Evolutionary conservation across 2,329 filamentous ascomycete species (phyloP).

Genomic region (Penicillium sp.): DNA sequence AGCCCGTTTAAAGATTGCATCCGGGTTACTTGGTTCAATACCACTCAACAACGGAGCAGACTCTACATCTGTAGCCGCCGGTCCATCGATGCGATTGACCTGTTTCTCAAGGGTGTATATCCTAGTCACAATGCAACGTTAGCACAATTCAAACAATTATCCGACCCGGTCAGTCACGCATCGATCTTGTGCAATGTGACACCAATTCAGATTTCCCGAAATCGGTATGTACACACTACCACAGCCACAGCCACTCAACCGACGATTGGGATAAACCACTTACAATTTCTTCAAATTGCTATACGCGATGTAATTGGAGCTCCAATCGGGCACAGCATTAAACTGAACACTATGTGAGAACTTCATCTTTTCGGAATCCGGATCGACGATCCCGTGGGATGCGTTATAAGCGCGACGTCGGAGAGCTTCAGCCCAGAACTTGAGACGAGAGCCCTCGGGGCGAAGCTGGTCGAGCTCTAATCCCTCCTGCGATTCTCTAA

Average conservation of each 20-base stretch:
- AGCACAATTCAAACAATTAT: constrained; percentile 8
- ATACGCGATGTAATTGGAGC: constrained; percentile 95
- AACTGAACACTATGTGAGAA: constrained; percentile 99
- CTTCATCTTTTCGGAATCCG: constrained; percentile 74
- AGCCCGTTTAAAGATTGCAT: constrained; percentile 75
- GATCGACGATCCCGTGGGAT: constrained; percentile 8
- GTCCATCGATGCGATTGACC: constrained; percentile 59
- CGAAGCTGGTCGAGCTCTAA: constrained; percentile 2
- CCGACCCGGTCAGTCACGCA: background rate
- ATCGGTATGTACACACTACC: background rate
- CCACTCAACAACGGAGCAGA: constrained; percentile 73
- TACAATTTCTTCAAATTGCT: constrained; percentile 98
- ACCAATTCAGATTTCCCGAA: constrained; percentile 5
- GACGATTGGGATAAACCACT: constrained; percentile 36
- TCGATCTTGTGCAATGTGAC: constrained; percentile 22
- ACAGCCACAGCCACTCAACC: background rate
- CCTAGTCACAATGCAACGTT: constrained; percentile 46
- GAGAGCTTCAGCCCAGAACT: constrained; percentile 37
- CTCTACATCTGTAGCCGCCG: constrained; percentile 67
- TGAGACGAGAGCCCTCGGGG: constrained; percentile 22
- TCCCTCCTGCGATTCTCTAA: background rate
- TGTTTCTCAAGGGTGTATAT: constrained; percentile 95
- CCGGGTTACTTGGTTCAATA: constrained; percentile 62
- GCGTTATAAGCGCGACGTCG: constrained; percentile 20
- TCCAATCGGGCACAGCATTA: constrained; percentile 99